Base-by-base conservation (phyloP, 1,284 basidiomycete species). In the Neonothopanus nambi region DNA sequence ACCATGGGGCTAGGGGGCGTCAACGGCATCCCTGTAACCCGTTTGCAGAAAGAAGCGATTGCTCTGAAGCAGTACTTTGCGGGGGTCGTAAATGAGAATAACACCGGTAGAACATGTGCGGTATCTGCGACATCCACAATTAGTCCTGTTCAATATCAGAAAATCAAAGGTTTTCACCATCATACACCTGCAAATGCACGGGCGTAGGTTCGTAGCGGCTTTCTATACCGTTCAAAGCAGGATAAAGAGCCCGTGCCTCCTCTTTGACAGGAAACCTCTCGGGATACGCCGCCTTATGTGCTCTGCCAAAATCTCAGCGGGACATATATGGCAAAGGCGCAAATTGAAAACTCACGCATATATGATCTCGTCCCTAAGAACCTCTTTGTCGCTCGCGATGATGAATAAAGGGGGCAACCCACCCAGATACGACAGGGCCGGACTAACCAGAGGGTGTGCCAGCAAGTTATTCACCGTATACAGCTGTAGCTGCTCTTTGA, bases 211-310 rank as follows among this genome's bases (percentile, higher is more conserved):
- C 76, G 62, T 78, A 77, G 9, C 77, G 75, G 20, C 71, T 67
- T 64, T 90, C 89, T 56, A 93, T 88, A 1, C 79, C 84, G 17
- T 79, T 62, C 18, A 93, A 67, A 3, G 76, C 65, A 5, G 92
- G 89, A 59, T 93, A 87, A 52, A 93, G 59, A 24, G 73, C 68
- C 48, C 80, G 75, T 1, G 81, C 73, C 30, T 84, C 79, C 0
- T 89, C 79, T 44, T 77, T 80, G 5, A 92, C 63, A 0, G 89
- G 87, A 64, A 85, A 95, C 58, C 75, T 75, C 0, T 84, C 81
- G 0, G 96, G 96, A 65, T 92, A 73, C 2, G 93, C 93, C 12
- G 96, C 96, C 63, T 90, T 94, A 66, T 98, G 95, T 0, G 96
- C 95, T 13, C 93, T 96, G 60, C 12, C 46, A 42, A 12, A 37